Base-by-base conservation (phyloP, 495 filamentous ascomycete species). In the Aspergillus sparsus region DNA sequence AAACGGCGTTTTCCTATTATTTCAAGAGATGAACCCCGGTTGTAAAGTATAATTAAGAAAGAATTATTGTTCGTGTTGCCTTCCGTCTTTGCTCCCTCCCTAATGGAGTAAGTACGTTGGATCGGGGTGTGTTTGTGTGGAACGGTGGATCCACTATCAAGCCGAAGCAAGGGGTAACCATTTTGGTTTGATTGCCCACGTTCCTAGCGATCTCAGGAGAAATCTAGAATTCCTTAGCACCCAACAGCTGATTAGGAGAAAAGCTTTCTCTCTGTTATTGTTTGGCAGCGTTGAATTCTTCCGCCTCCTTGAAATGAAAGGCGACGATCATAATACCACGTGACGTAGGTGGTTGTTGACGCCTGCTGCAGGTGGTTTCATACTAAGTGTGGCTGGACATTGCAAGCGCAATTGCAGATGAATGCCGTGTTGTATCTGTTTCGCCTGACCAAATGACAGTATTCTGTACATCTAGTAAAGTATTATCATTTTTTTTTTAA, bases 281-380 rank as follows among this genome's bases (percentile, higher is more conserved):
- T 27, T 47, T 21, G 16, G 44, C 27, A 18, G 44, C 44, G 44
- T 47, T 46, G 12, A 16, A 8, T 5, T 46, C 15, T 5, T 7
- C 49, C 57, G 47, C 49, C 49, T 49, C 58, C 8, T n/a, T 54
- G 44, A 59, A 56, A 59, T 58, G 45, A 56, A n/a, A 21, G 18
- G 15, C 34, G 55, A 31, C 16, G 56, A 53, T 66, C 58, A n/a
- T 21, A 52, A 54, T 57, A 21, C 52, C 60, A 62, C 51, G 56
- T 66, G 63, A 62, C 55, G 63, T 60, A 53, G 55, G 46, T 65
- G 36, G 51, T 57, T 58, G 55, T 46, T 47, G 52, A 32, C 15
- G n/a, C 50, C 55, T 35, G 42, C 44, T 27, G 21, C 21, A 27
- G 21, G 21, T 27, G 21, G n/a, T 61, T 33, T 39, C 16, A 27